Base-by-base conservation (phyloP, 2,329 filamentous ascomycete genomes). In the Trichoderma afroharzianum region DNA sequence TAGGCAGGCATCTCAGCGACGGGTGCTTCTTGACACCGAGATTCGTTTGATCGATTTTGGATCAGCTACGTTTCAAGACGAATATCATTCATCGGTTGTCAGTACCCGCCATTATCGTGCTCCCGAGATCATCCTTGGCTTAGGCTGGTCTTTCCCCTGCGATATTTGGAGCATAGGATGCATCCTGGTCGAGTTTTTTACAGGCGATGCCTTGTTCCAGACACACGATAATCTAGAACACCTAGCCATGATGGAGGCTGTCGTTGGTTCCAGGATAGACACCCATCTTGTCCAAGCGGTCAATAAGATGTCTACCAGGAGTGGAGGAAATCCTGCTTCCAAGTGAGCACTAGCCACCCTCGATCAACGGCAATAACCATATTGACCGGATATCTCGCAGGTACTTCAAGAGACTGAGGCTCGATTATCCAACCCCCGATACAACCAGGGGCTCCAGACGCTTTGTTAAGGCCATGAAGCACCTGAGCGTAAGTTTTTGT, bases 121-220 rank as follows among this genome's bases (percentile, higher is more conserved):
- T 0, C 90, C 90, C 0, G 90, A 92, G 76, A 92, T 92, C 73
- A 92, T 92, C 61, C 84, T 92, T 24, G 90, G 90, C 1, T 83
- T 92, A 1, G 90, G 90, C 24, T 92, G 90, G 90, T 92, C 90
- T 4, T 92, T 87, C 74, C 90, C 90, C 2, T 92, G 90, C 73
- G 90, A 92, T 76, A 91, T 92, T 33, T 92, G 90, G 90, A 92
- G 90, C 78, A 92, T 92, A 36, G 90, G 90, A 4, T 92, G 90
- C 75, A 92, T 92, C 73, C 83, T 92, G 15, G 90, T 92, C 18
- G 90, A 92, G 74, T 92, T 92, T 78, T 92, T 89, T 73, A 92
- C 90, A 0, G 90, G 90, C 6, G 90, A 92, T 76, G 90, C 90
- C 21, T 81, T 92, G 2, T 92, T 92, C 79, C 90, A 92, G 78